A percentile compares a stretch with the other conserved stretches of the same genome.
These are phyloP conservation scores for Didymosphaeria variabile DNA, from an alignment of 2,329 filamentous ascomycete genomes.

Conservation along the genomic window DNA sequence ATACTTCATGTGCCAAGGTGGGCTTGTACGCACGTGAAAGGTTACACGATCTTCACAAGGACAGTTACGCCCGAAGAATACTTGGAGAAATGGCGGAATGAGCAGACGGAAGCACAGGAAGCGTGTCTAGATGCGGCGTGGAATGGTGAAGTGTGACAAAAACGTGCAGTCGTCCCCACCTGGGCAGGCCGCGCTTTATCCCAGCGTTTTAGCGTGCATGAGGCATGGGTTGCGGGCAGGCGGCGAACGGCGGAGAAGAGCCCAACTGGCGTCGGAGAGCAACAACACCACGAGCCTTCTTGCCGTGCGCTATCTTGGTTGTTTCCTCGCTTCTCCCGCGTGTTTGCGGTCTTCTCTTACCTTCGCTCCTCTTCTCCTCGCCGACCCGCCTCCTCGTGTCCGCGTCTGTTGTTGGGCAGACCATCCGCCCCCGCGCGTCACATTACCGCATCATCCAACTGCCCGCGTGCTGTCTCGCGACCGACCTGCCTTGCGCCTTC, in stretches of 20 bases:
- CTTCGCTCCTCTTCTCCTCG: background rate
- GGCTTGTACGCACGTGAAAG: background rate
- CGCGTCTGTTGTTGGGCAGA: constrained; percentile 9
- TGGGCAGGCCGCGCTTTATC: constrained; percentile 1
- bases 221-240: background rate
- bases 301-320: background rate
- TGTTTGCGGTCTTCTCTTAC: background rate
- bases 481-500: constrained; percentile 13
- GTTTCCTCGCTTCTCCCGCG: background rate
- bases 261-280: background rate
- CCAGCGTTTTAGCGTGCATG: background rate
- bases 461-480: constrained; percentile 20
- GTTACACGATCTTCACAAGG: background rate
- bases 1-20: background rate
- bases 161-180: constrained; percentile 4
- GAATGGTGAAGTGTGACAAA: constrained; percentile 3
- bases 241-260: constrained; percentile 1
- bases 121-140: background rate
- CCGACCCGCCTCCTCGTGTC: background rate
- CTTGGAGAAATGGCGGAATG: background rate
- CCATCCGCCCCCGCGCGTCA: constrained; percentile 18
- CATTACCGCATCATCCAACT: constrained; percentile 31
- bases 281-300: constrained; percentile 1
- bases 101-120: background rate
- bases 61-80: background rate